These are phyloP conservation scores for Mallotus repandus DNA, from an alignment of 441 rosid species.

Conservation along the genomic window DNA sequence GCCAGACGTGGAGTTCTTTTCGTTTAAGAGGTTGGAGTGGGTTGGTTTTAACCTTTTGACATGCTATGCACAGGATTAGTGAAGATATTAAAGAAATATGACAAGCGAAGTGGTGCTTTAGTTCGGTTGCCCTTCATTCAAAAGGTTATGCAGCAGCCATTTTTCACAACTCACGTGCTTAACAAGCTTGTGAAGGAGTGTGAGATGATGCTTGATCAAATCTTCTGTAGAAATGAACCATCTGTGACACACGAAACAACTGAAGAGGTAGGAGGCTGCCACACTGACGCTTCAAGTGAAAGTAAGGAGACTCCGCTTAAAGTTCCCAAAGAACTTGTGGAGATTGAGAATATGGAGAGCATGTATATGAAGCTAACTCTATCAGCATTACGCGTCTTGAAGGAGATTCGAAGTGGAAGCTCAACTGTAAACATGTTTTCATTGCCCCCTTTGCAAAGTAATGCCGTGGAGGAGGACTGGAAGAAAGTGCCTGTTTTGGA, in stretches of 20 bases:
- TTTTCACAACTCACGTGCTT: conserved; percentile 76
- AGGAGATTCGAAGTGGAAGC: conserved; percentile 78
- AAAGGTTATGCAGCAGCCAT: conserved; percentile 75
- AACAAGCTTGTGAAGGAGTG: conserved; percentile 73
- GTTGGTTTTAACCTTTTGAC: neutral
- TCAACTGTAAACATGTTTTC: conserved; percentile 79
- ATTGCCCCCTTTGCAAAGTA: conserved; percentile 63
- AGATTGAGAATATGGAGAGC: conserved; percentile 66
- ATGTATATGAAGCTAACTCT: conserved; percentile 59
- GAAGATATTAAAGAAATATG: conserved; percentile 80
- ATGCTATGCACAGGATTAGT: conserved; percentile 55
- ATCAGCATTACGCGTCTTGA: conserved; percentile 66
- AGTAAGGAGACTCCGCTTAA: conserved; percentile 20
- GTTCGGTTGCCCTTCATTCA: conserved; percentile 75
- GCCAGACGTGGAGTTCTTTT: neutral
- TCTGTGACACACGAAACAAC: neutral
- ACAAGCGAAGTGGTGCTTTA: conserved; percentile 76
- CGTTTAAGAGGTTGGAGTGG: neutral
- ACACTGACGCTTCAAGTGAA: conserved; percentile 15
- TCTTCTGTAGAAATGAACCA: conserved; percentile 17
- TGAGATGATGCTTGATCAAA: conserved; percentile 53
- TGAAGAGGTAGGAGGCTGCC: neutral
- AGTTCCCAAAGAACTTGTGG: conserved; percentile 51
- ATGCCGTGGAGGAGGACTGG: conserved; percentile 19
- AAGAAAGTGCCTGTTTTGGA: conserved; percentile 27